Evolutionary conservation across 306 rosid genomes (phyloP), one percentile per base, ranked within the genome.

Genomic region (Corylus heterophylla): DNA sequence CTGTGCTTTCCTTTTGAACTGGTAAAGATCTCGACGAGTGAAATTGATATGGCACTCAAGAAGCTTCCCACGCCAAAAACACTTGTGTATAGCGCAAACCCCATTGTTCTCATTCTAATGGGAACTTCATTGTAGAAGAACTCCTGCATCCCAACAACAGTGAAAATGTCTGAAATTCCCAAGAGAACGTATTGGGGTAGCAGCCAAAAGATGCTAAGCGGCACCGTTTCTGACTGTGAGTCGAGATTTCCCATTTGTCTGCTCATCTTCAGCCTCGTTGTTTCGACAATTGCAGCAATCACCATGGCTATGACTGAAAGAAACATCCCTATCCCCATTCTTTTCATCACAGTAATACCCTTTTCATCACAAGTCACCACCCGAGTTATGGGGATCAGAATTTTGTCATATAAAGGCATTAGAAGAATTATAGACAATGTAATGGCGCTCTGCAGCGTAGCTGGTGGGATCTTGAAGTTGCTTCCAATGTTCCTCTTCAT

Each of bases 41-140:
- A 87, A 54, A 95, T 95, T 78, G 92, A 69, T 22, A 95, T 5
- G 12, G 97, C 97, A 78, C 99, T 93, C 86, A 92, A 82, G 82
- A 89, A 95, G 86, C 99, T 90, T 70, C 99, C 99, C 27, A 93
- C 96, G 4, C 99, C 99, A 55, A 93, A 95, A 82, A 95, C 99
- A 73, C 99, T 91, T 0, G 88, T 91, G 70, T 90, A 88, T 52
- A 95, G 74, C 0, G 98, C 98, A 80, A 95, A 90, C 4, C 91
- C 99, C 88, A 90, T 84, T 2, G 97, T 92, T 74, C 93, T 93
- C 99, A 93, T 93, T 49, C 82, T 89, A 45, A 63, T 74, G 0
- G 99, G 99, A 64, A 93, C 96, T 77, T 95, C 96, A n/a, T 92
- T 84, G 86, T 91, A 95, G 59, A 95, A 95, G 44, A 95, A 95